Conservation (phyloP, 1,284 basidiomycete genomes). For the Marasmius tenuissimus region DNA sequence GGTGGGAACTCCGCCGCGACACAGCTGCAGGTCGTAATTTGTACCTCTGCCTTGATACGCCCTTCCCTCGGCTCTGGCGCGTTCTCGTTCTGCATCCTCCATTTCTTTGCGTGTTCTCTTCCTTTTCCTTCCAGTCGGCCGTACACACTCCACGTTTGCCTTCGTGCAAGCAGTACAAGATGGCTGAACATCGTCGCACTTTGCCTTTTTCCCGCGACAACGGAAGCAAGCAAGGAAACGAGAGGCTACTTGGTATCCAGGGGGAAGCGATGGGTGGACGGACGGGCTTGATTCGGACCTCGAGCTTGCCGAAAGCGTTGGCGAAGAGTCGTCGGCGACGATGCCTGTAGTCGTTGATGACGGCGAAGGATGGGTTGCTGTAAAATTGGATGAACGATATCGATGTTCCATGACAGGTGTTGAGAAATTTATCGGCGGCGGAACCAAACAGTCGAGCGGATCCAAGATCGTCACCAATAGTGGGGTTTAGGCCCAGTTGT, state of each 20-base stretch:
- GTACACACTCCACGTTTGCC: slow-evolving; percentile 11
- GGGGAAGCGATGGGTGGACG: background rate
- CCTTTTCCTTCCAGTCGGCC: slow-evolving; percentile 10
- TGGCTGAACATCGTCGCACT: slow-evolving; percentile 12
- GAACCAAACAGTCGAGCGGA: no score
- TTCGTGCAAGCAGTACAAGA: slow-evolving; percentile 11
- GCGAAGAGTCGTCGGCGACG: background rate
- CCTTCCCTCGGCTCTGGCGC: background rate
- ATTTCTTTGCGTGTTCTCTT: slow-evolving; percentile 15
- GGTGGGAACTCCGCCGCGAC: background rate
- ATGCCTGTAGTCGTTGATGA: background rate
- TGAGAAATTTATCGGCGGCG: no score
- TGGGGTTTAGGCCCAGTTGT: background rate
- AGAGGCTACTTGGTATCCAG: background rate
- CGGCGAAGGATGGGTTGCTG: background rate
- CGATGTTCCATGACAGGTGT: no score
- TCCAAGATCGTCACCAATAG: background rate
- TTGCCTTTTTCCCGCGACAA: slow-evolving; percentile 13
- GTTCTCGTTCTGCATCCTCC: slow-evolving; percentile 11
- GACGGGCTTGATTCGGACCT: background rate
- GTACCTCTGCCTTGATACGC: background rate
- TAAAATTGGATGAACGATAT: background rate
- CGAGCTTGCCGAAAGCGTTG: background rate
- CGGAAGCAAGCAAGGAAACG: slow-evolving; percentile 11
- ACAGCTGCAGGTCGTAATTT: background rate